Evolutionary conservation across 2,329 filamentous ascomycete genomes (phyloP), one percentile per base, ranked within the genome.

Genomic region (Bertia moriformis): DNA sequence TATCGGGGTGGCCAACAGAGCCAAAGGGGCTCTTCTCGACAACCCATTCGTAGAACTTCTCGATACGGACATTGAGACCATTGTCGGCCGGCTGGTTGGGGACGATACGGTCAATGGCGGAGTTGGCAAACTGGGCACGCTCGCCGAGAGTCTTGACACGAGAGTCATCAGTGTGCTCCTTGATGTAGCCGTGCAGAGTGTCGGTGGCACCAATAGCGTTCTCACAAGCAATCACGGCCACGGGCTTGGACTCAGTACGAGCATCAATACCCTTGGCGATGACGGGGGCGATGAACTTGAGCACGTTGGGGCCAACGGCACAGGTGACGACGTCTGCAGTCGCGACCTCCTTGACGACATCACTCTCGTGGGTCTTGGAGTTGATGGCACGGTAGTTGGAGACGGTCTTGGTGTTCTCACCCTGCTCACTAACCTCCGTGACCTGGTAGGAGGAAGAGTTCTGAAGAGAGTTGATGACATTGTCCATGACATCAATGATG

Each of bases 11-110:
- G 40, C 70, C 68, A 44, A 71, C 65, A 45, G 79, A 73, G 46
- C 78, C 70, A 61, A 96, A 95, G 2, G 89, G 89, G 35, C 76
- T 81, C 57, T 76, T 67, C 56, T 98, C 91, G 39, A 98, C 88
- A 29, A 91, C 89, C 91, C 91, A 98, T 67, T 98, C 91, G 66
- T 85, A 95, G 71, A 96, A 98, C 65, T 91, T 91, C 71, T 98
- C 91, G 37, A 98, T 87, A 53, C 81, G 88, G 48, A 98, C 91
- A 54, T 95, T 79, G 35, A 98, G 72, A 41, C 87, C 87, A 18
- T 80, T 74, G 50, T 84, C 66, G 38, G 75, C 64, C 44, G 86
- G 79, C 64, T 96, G 91, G 33, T 86, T 84, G 13, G 91, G 91
- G 18, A 96, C 91, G 56, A 98, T 98, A 44, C 91, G 85, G 69